Conservation (phyloP, 768 basidiomycete genomes). For the Terana coerulea region DNA sequence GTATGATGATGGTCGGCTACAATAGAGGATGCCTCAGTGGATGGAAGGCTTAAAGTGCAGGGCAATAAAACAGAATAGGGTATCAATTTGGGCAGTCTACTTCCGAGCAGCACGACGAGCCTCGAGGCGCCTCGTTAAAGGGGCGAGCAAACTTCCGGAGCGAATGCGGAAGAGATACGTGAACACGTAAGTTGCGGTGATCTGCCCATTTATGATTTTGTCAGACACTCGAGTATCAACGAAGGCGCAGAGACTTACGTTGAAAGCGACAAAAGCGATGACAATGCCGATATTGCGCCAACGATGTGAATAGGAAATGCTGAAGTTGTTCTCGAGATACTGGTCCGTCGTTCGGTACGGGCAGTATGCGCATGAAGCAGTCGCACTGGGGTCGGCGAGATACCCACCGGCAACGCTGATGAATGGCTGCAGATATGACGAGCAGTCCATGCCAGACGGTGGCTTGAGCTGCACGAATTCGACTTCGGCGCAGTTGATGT, state of each 20-base stretch:
- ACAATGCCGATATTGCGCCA: constrained; percentile 49
- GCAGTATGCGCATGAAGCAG: constrained; percentile 49
- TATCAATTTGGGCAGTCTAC: no score
- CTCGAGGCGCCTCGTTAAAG: constrained; percentile 6
- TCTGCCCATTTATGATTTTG: constrained; percentile 27
- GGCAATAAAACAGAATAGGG: no score
- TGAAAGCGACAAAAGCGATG: constrained; percentile 39
- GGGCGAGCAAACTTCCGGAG: constrained; percentile 10
- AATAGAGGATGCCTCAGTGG: no score
- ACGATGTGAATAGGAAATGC: constrained; percentile 50
- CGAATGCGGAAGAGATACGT: constrained; percentile 56
- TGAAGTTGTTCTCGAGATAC: constrained; percentile 53
- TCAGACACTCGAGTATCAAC: background rate
- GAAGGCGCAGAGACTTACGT: constrained; percentile 31
- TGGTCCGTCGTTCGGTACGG: constrained; percentile 53
- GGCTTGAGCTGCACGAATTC: constrained; percentile 59
- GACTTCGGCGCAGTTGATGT: constrained; percentile 50
- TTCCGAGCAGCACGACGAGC: constrained; percentile 1
- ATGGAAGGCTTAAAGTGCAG: no score
- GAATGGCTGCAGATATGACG: constrained; percentile 40
- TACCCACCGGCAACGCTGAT: constrained; percentile 43
- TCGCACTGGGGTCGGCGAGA: constrained; percentile 37
- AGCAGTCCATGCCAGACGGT: constrained; percentile 44
- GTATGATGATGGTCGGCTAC: no score
- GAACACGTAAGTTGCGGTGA: constrained; percentile 41